Evolutionary conservation across 495 filamentous ascomycete species (phyloP), one percentile per base, ranked within the genome.

Genomic region (Pseudoneurospora amorphoporcata): DNA sequence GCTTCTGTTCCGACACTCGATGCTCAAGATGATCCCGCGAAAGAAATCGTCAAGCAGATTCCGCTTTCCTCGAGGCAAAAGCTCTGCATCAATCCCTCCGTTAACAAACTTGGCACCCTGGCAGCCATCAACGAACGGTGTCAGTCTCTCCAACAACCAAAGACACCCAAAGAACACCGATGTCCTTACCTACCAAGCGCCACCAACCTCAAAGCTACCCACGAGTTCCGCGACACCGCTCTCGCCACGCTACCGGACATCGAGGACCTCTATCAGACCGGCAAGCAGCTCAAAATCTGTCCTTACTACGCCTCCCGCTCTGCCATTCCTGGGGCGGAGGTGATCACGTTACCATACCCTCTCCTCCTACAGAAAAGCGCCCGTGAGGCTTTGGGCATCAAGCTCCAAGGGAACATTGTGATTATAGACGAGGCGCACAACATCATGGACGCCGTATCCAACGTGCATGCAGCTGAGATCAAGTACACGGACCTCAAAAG

Each of bases 391-490:
- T 86, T 99, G 4, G 89, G 90, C 40, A 86, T 99, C 29, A 95
- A 92, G 39, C 81, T 99, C 10, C 94, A 94, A 75, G 91, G 88
- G 8, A 94, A 97, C 79, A 86, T 98, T 2, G 88, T 99, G 32
- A 91, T 99, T 58, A 92, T 99, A 74, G 95, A 99, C 76, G 95
- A 99, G 83, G 95, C 96, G 1, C 95, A 99, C 78, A 99, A 99
- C 79, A 87, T 99, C 39, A 98, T 98, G 90, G 94, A 97, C 80
- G 92, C 95, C 2, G 94, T 99, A 61, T 87, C 92, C 1, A 90
- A 89, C 32, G 95, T 97, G 69, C 88, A 98, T 77, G 96, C 95
- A 2, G 87, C 92, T 5, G 87, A 90, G 45, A 86, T 98, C 37
- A 88, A 89, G 10, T 84, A 95, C 6, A 79, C 78, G 32, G 94